These are phyloP conservation scores for Phoma sp. DNA, from an alignment of 2,329 filamentous ascomycete species.

Conservation along the genomic window DNA sequence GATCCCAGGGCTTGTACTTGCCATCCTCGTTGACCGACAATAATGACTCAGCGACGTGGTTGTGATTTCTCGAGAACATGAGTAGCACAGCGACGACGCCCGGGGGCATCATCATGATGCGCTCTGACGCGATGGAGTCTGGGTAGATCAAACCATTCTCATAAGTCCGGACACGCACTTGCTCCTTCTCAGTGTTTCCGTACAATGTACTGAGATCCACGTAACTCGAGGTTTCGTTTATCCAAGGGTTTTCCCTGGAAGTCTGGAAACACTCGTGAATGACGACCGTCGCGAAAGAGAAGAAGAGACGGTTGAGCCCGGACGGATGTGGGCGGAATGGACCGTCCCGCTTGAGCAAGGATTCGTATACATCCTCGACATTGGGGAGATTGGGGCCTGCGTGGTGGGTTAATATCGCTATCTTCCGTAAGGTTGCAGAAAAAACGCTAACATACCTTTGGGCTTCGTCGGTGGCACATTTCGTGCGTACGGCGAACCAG, in stretches of 20 bases:
- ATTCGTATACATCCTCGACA: slow-evolving; percentile 67
- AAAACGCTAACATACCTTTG: slow-evolving; percentile 46
- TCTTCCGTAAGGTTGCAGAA: slow-evolving; percentile 38
- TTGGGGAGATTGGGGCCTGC: slow-evolving; percentile 58
- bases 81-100: slow-evolving; percentile 71
- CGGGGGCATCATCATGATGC: slow-evolving; percentile 69
- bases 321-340: slow-evolving; percentile 69
- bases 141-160: slow-evolving; percentile 70
- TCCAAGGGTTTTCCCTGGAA: slow-evolving; percentile 64
- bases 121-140: slow-evolving; percentile 70
- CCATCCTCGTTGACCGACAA: slow-evolving; percentile 81
- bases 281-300: slow-evolving; percentile 73
- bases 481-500: slow-evolving; percentile 60
- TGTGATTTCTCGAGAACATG: slow-evolving; percentile 77
- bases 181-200: slow-evolving; percentile 68
- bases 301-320: slow-evolving; percentile 72
- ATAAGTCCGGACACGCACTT: slow-evolving; percentile 68
- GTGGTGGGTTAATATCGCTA: slow-evolving; percentile 25
- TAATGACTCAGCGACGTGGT: slow-evolving; percentile 78
- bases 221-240: slow-evolving; percentile 73
- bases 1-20: slow-evolving; percentile 74
- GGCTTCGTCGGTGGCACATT: slow-evolving; percentile 62
- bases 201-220: slow-evolving; percentile 75
- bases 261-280: slow-evolving; percentile 69
- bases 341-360: slow-evolving; percentile 67